phyloP scores from a whole-genome alignment of 208 protist species.

The Leishmania lainsoni region DNA sequence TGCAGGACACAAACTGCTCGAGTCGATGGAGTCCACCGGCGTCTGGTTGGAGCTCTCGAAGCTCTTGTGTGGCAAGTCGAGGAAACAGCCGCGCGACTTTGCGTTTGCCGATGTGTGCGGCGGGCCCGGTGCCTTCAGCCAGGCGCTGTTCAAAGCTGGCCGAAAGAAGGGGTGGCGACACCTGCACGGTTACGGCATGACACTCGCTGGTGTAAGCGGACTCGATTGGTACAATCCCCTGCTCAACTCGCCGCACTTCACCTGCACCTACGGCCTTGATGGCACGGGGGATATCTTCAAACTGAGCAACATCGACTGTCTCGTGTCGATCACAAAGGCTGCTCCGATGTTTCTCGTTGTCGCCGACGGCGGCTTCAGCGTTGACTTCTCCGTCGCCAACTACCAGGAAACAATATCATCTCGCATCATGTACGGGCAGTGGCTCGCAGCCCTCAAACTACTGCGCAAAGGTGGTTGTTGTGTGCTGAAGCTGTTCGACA shows the following conservation, averaged over 20 bases:
- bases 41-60: slow-evolving; percentile 56
- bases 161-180: slow-evolving; percentile 36
- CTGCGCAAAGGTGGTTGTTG: slow-evolving; percentile 71
- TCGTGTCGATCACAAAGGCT: slow-evolving; percentile 46
- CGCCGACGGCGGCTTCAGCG: slow-evolving; percentile 89
- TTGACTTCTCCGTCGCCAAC: slow-evolving; percentile 69
- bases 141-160: slow-evolving; percentile 66
- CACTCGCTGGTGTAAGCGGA: slow-evolving; percentile 56
- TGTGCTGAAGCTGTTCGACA: slow-evolving; percentile 93
- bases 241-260: slow-evolving; percentile 46
- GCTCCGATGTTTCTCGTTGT: slow-evolving; percentile 75
- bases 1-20: slow-evolving; percentile 91
- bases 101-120: slow-evolving; percentile 91
- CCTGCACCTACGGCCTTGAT: slow-evolving; percentile 80
- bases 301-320: slow-evolving; percentile 66
- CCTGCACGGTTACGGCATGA: slow-evolving; percentile 86
- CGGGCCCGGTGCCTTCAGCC: slow-evolving; percentile 87
- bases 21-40: slow-evolving; percentile 69
- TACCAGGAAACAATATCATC: slow-evolving; percentile 91
- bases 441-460: slow-evolving; percentile 75
- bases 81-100: slow-evolving; percentile 25
- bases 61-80: slow-evolving; percentile 21
- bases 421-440: slow-evolving; percentile 88
- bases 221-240: slow-evolving; percentile 88
- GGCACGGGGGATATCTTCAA: slow-evolving; percentile 86